phyloP scores from a whole-genome alignment of 805 yeast genomes.

The Hanseniaspora meyeri region DNA sequence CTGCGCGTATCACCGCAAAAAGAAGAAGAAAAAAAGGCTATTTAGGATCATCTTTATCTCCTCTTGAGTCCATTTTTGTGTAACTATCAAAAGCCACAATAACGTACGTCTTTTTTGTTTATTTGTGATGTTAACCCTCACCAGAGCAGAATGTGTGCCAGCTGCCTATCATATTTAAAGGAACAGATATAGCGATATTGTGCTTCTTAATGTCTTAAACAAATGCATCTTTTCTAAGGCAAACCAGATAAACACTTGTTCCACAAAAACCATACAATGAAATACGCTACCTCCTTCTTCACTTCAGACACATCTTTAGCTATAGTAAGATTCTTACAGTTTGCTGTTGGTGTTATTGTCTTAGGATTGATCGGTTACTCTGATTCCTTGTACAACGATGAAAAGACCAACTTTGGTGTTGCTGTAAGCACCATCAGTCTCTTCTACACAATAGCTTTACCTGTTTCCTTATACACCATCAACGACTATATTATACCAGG shows the following conservation, averaged over 20 bases:
- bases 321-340: constrained; percentile 19
- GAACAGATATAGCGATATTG: no score
- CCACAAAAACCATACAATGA: neutral
- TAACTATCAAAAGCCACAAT: no score
- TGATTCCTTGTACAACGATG: constrained; percentile 20
- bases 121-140: no score
- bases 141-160: no score
- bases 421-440: constrained; percentile 25
- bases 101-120: no score
- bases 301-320: neutral
- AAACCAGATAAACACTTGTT: neutral
- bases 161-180: no score
- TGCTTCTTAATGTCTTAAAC: no score
- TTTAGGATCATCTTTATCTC: no score
- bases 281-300: neutral
- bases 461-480: constrained; percentile 15
- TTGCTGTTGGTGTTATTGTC: constrained; percentile 23
- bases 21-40: no score
- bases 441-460: constrained; percentile 22
- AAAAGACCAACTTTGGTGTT: constrained; percentile 25
- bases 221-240: no score
- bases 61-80: no score
- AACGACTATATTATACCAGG: constrained; percentile 23
- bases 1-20: neutral
- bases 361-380: constrained; percentile 25